Evolutionary conservation across 495 filamentous ascomycete species (phyloP), one percentile per base, ranked within the genome.

Genomic region (Gamarada debralockiae): DNA sequence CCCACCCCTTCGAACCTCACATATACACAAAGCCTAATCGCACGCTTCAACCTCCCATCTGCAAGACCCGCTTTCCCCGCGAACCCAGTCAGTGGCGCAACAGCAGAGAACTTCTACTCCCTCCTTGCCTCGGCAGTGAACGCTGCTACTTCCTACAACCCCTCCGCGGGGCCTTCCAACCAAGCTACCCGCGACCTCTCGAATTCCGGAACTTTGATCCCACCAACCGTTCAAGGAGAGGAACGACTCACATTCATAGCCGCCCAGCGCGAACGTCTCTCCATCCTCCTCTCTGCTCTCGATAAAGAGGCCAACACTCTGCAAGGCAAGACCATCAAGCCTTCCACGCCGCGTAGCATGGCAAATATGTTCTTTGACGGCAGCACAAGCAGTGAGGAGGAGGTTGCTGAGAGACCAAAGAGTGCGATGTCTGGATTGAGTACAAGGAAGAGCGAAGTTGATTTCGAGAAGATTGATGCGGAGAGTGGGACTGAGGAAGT

Each of bases 391-490:
- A 53, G 56, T 0, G 56, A 57, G 17, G 51, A 55, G 5, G 55
- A 54, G 15, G 18, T 43, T 3, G 61, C 59, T 15, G 58, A 68
- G 49, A 64, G 70, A 27, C 72, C 67, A 46, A 65, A 67, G 9
- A 76, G 73, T 43, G 69, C 61, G 50, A 75, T 64, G 63, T 79
- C 71, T 65, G 77, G 63, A 63, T 31, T 58, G 22, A 54, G 54
- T 31, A 44, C 51, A 8, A 37, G 68, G 13, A 49, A 70, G 51
- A 66, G 72, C 43, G 69, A 81, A 7, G 61, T 90, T 62, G 89
- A 91, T 53, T 96, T 96, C 64, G 87, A 92, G 61, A 84, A 86
- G 61, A 84, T 96, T 55, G 84, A 90, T 33, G 74, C 76, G n/a
- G 85, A 87, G 50, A 86, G 85, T 58, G 74, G 76, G 1, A 45